Base-by-base conservation (phyloP, 2,329 filamentous ascomycete genomes). In the Fusarium duplospermum region DNA sequence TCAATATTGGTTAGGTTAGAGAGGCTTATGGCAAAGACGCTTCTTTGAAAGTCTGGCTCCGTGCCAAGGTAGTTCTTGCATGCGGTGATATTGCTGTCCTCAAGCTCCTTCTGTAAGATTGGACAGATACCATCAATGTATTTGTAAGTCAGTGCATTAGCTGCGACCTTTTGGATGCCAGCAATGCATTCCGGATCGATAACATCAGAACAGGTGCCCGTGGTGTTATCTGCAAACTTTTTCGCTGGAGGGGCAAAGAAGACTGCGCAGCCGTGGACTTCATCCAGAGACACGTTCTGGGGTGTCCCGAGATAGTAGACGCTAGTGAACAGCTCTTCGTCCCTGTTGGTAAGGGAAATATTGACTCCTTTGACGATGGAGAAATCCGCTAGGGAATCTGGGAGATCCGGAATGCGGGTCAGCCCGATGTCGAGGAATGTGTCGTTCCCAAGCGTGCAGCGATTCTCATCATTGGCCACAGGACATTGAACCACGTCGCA, bases 401-500 rank as follows among this genome's bases (percentile, higher is more conserved):
- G 59, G n/a, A 62, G 42, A 36, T 50, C 59, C 29, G 59, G 59
- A 18, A 62, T 62, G 16, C 59, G 59, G 40, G 59, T 62, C 42
- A 62, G 59, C 4, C 59, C 59, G 29, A 62, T 38, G 22, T 50
- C 24, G 11, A 29, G 18, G 59, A 50, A 62, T 50, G 29, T 62
- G 59, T 50, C 59, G 29, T 62, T 50, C 20, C 27, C 7, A 14
- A 62, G 29, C 16, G 11, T 11, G 59, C 59, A 62, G 5, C 24
- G 42, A n/a, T 31, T 31, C 20, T 62, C 42, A 35, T 35, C 29
- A 6, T 62, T 36, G 20, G 24, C 42, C 9, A 62, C 8, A 22
- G 59, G 59, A n/a, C 59, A 62, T 27, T 62, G 59, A 10, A 62
- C 59, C 38, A 18, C 59, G 40, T 62, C 59, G 40, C 59, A 62